These are phyloP conservation scores for Phlegmacium glaucopus DNA, from an alignment of 768 basidiomycete species.

Conservation along the genomic window DNA sequence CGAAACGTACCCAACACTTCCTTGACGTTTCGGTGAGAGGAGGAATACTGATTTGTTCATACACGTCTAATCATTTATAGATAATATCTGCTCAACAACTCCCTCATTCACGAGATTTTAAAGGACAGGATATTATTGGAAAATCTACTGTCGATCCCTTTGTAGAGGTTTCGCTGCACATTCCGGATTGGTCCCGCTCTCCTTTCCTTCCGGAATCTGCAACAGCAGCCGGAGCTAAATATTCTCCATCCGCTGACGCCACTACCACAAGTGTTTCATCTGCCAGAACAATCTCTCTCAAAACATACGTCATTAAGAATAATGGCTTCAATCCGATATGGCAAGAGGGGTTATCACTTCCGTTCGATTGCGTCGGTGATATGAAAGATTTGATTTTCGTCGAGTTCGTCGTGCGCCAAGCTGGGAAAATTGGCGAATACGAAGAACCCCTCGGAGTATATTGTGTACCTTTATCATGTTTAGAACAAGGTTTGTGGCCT, in stretches of 20 bases:
- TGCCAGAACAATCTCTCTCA: slow-evolving; percentile 45
- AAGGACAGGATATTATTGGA: slow-evolving; percentile 56
- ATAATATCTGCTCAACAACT: slow-evolving; percentile 89
- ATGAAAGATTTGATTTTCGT: slow-evolving; percentile 88
- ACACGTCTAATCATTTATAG: slow-evolving; percentile 7
- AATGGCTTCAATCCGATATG: slow-evolving; percentile 94
- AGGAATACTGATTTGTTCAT: slow-evolving; percentile 1
- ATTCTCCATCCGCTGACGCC: slow-evolving; percentile 19
- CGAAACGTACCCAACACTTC: slow-evolving; percentile 50
- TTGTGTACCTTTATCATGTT: slow-evolving; percentile 66
- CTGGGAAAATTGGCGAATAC: slow-evolving; percentile 50
- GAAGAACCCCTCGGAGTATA: slow-evolving; percentile 71
- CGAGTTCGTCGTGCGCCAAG: slow-evolving; percentile 69
- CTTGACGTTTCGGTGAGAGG: slow-evolving; percentile 58
- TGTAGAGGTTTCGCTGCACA: slow-evolving; percentile 76
- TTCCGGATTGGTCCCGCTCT: slow-evolving; percentile 63
- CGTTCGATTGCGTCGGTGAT: slow-evolving; percentile 66
- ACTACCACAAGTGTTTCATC: slow-evolving; percentile 24
- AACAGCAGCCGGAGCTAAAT: slow-evolving; percentile 9
- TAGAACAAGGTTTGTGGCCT: slow-evolving; percentile 57
- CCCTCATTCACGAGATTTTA: slow-evolving; percentile 64
- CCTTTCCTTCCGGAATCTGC: slow-evolving; percentile 23
- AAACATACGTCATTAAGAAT: slow-evolving; percentile 68
- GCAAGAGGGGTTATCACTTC: slow-evolving; percentile 65
- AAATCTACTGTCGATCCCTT: slow-evolving; percentile 64